Conservation (phyloP, 495 filamentous ascomycete genomes). For the Neurospora sp. region DNA sequence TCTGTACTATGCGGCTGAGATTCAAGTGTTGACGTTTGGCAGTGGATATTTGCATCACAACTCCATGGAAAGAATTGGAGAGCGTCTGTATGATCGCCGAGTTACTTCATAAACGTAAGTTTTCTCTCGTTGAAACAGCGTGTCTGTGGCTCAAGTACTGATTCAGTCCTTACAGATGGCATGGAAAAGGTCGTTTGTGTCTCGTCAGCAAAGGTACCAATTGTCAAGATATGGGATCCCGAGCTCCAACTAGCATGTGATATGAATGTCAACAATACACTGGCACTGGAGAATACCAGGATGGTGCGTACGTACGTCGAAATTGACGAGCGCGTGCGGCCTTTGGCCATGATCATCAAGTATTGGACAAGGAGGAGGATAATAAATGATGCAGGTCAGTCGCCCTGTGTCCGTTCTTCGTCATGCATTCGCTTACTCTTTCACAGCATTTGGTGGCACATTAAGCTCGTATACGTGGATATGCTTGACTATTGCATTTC, state of each 20-base stretch:
- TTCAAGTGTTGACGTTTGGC: constrained; percentile 12
- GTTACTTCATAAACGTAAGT: constrained; percentile 71
- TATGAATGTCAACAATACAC: constrained; percentile 96
- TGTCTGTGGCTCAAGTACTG: constrained; percentile 1
- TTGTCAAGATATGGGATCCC: constrained; percentile 98
- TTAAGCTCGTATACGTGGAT: constrained; percentile 99
- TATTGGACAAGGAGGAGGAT: constrained; percentile 90
- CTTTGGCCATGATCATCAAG: constrained; percentile 91
- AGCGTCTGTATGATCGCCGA: constrained; percentile 80
- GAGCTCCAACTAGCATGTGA: constrained; percentile 86
- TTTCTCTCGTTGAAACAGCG: neutral
- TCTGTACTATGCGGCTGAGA: neutral
- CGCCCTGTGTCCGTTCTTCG: neutral
- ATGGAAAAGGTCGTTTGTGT: constrained; percentile 96
- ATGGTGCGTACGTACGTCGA: constrained; percentile 98
- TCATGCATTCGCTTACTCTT: constrained; percentile 5
- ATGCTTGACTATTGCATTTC: constrained; percentile 93
- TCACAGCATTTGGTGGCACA: constrained; percentile 76
- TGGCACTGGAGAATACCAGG: constrained; percentile 89
- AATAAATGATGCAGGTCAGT: constrained; percentile 88
- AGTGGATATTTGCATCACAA: constrained; percentile 98
- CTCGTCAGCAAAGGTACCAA: constrained; percentile 88
- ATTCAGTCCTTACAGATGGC: constrained; percentile 53
- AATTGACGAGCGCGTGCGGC: constrained; percentile 82
- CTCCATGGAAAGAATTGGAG: constrained; percentile 70